Evolutionary conservation across 371 early-diverging fungal species (phyloP).

Genomic region (Cokeromyces recurvatus): DNA sequence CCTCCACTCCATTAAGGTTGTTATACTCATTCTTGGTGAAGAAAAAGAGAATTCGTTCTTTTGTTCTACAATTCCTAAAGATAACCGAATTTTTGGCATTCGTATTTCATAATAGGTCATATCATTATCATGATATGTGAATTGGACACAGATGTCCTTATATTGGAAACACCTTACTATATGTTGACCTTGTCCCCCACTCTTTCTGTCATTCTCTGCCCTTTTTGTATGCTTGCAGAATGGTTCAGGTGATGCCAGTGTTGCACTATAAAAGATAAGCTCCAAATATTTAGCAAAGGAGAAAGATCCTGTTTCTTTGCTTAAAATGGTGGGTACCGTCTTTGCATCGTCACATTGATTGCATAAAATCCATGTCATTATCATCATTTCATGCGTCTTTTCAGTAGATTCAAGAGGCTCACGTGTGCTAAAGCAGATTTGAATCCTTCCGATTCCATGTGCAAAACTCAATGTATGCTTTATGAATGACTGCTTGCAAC

Average conservation of each 20-base stretch:
- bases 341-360: constrained; percentile 36
- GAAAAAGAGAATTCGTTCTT: not conserved
- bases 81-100: no score
- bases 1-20: constrained; percentile 12
- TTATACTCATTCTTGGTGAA: constrained; percentile 10
- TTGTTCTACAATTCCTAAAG: not conserved
- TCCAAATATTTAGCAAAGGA: constrained; percentile 68
- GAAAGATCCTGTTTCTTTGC: constrained; percentile 36
- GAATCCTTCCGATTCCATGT: constrained; percentile 50
- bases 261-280: constrained; percentile 47
- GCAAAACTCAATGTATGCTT: constrained; percentile 53
- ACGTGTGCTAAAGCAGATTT: constrained; percentile 34
- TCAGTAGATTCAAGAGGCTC: no score
- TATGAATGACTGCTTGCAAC: constrained; percentile 44
- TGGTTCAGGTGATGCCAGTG: constrained; percentile 36
- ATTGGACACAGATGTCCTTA: constrained; percentile 35
- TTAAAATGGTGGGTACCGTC: constrained; percentile 32
- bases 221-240: no score
- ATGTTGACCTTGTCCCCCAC: no score
- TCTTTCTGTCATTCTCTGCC: no score
- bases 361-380: constrained; percentile 44
- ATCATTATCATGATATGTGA: constrained; percentile 48
- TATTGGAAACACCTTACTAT: constrained; percentile 44
- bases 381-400: constrained; percentile 3
- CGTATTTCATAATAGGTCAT: no score